Conservation (phyloP, 495 filamentous ascomycete genomes). For the Tuber magnatum region DNA sequence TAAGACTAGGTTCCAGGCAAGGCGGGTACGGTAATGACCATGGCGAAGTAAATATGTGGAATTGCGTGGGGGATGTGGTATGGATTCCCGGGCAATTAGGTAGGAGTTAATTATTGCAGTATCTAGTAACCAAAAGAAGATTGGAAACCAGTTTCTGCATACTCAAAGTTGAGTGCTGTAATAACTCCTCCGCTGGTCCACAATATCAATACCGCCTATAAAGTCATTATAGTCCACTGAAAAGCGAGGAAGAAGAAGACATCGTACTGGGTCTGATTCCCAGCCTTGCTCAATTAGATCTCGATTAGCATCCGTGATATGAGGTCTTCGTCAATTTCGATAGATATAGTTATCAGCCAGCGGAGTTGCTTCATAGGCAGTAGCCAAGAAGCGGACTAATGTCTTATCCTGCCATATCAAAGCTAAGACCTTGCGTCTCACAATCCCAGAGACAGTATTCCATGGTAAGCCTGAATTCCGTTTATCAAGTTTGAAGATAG, state of each 20-base stretch:
- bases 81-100: too few species aligned
- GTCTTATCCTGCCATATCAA: constrained; percentile 11
- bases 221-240: constrained; percentile 35
- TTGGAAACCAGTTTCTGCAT: constrained; percentile 24
- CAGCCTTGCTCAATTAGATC: neutral
- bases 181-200: constrained; percentile 23
- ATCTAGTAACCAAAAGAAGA: constrained; percentile 38
- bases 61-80: neutral
- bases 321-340: constrained; percentile 33
- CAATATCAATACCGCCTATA: constrained; percentile 6
- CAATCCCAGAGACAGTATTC: constrained; percentile 8
- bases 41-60: neutral
- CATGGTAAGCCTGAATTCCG: neutral
- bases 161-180: constrained; percentile 28
- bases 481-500: constrained; percentile 14
- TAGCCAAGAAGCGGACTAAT: constrained; percentile 5
- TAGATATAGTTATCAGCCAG: neutral
- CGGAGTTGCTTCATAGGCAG: constrained; percentile 5
- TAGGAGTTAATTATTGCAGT: constrained; percentile 20
- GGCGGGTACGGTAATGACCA: neutral
- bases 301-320: constrained; percentile 2
- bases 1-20: neutral
- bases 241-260: constrained; percentile 11
- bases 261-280: constrained; percentile 1
- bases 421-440: neutral